These are phyloP conservation scores for Capsella rubella DNA, from an alignment of 441 rosid species.

Conservation along the genomic window DNA sequence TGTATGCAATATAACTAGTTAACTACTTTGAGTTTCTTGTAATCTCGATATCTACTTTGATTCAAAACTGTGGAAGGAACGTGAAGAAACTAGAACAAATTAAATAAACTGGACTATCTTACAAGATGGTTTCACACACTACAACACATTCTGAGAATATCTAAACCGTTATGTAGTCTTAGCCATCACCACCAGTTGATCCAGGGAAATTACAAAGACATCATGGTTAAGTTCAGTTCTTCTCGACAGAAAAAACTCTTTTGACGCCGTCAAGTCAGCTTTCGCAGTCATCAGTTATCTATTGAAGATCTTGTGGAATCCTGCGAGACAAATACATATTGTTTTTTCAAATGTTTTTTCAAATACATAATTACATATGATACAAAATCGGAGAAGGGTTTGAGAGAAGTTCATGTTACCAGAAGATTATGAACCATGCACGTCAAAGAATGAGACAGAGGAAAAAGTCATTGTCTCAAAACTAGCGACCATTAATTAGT, in stretches of 20 bases:
- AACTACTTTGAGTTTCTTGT: background rate
- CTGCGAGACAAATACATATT: background rate
- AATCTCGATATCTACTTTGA: no score
- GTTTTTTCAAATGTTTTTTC: background rate
- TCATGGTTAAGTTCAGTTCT: background rate
- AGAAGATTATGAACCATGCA: background rate
- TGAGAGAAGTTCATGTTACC: background rate
- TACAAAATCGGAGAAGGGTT: background rate
- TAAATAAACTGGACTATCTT: background rate
- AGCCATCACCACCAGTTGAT: background rate
- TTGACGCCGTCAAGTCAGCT: background rate
- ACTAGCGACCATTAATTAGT: no score
- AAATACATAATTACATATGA: background rate
- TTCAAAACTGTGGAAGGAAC: background rate
- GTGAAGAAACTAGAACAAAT: background rate
- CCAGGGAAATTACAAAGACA: background rate
- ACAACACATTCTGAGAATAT: background rate
- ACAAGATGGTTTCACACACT: background rate
- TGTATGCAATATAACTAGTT: background rate
- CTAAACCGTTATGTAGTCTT: background rate
- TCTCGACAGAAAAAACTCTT: background rate
- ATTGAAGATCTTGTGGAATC: background rate
- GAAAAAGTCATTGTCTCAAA: background rate
- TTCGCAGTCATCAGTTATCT: background rate
- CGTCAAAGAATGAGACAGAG: background rate